These are phyloP conservation scores for Trichoderma sp. DNA, from an alignment of 2,329 filamentous ascomycete genomes.

Conservation along the genomic window DNA sequence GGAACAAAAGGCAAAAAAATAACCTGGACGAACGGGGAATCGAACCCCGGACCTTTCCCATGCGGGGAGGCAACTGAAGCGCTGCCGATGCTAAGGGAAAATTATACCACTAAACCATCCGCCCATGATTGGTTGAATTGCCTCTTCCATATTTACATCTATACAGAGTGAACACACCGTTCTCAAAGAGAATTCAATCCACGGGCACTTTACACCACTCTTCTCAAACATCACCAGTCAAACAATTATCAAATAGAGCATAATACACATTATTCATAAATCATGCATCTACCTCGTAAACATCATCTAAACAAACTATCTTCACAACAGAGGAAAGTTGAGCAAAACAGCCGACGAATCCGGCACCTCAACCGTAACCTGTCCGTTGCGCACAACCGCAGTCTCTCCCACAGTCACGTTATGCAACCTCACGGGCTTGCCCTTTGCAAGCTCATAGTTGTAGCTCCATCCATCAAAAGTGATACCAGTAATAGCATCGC, in stretches of 20 bases:
- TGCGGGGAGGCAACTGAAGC: neutral
- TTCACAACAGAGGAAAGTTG: slow-evolving; percentile 27
- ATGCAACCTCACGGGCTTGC: slow-evolving; percentile 49
- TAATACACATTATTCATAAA: slow-evolving; percentile 4
- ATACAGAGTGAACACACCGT: too few species aligned
- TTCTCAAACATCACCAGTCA: neutral
- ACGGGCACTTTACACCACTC: neutral
- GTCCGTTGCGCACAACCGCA: slow-evolving; percentile 37
- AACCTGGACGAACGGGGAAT: slow-evolving; percentile 24
- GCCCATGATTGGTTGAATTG: slow-evolving; percentile 17
- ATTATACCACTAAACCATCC: slow-evolving; percentile 23
- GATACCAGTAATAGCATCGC: slow-evolving; percentile 60
- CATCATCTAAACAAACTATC: neutral
- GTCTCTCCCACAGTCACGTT: slow-evolving; percentile 56
- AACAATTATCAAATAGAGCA: neutral
- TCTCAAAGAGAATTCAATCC: too few species aligned
- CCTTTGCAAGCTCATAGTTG: slow-evolving; percentile 56
- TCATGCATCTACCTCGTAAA: neutral
- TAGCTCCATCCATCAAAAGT: slow-evolving; percentile 62
- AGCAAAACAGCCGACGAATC: slow-evolving; percentile 45
- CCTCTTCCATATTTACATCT: neutral
- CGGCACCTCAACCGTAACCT: slow-evolving; percentile 38
- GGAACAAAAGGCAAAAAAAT: neutral
- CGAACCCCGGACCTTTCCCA: slow-evolving; percentile 24
- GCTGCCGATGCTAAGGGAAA: slow-evolving; percentile 21